phyloP scores from a whole-genome alignment of 805 yeast species.

The Ogataea angusta region DNA sequence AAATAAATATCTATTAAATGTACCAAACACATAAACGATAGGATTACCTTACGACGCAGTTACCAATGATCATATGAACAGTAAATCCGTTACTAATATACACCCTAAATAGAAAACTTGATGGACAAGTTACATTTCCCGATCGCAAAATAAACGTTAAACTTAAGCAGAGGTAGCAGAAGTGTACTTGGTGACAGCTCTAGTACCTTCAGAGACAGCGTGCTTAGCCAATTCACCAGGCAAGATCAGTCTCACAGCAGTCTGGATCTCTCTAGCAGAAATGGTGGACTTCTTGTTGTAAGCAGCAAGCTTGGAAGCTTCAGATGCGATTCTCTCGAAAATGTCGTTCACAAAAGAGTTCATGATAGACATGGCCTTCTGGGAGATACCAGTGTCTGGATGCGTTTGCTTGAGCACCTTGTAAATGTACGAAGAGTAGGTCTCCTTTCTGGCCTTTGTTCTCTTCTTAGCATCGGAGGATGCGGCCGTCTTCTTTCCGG shows the following conservation, averaged over 20 bases:
- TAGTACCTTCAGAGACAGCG: conserved; percentile 97
- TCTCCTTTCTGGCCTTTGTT: conserved; percentile 94
- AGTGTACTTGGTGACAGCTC: conserved; percentile 95
- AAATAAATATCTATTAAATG: too few species aligned
- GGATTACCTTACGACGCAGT: too few species aligned
- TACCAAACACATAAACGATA: too few species aligned
- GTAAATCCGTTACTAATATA: conserved; percentile 30
- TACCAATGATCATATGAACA: conserved; percentile 1
- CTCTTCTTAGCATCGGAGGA: conserved; percentile 84
- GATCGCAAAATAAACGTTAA: conserved; percentile 13
- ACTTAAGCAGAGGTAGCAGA: conserved; percentile 45
- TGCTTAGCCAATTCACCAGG: conserved; percentile 98
- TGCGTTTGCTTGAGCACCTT: conserved; percentile 98
- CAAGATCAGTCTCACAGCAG: conserved; percentile 93
- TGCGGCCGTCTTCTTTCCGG: conserved; percentile 87
- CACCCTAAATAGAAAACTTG: conserved; percentile 28
- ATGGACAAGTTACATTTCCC: conserved; percentile 17
- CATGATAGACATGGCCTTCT: conserved; percentile 97
- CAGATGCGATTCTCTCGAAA: conserved; percentile 96
- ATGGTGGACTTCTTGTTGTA: conserved; percentile 98
- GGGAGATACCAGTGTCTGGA: conserved; percentile 99
- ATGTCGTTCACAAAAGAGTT: conserved; percentile 97
- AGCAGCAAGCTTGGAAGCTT: conserved; percentile 97
- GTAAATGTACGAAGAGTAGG: conserved; percentile 97
- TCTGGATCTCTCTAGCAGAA: conserved; percentile 96